A percentile compares a stretch with the other conserved stretches of the same genome.
Conservation (phyloP, 805 yeast genomes). For the Candida sithepensis region DNA sequence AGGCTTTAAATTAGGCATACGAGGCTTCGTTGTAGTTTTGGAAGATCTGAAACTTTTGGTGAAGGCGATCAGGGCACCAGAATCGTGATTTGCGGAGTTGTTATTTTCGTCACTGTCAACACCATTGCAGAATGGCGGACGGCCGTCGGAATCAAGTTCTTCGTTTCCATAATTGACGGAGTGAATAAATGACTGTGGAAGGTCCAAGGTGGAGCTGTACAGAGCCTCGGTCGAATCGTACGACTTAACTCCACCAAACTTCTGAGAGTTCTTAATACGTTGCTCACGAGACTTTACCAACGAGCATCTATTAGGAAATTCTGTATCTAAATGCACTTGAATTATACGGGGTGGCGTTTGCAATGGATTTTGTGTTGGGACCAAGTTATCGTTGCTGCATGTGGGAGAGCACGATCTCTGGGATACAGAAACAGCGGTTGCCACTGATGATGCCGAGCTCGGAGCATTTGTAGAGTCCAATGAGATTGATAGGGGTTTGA, state of each 20-base stretch:
- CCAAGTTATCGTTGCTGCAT: background rate
- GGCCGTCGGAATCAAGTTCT: background rate
- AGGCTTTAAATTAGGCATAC: conserved; percentile 7
- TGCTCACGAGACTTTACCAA: too few relatives aligned
- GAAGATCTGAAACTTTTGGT: conserved; percentile 16
- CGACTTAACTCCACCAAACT: background rate
- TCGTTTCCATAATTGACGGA: background rate
- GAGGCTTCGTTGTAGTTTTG: conserved; percentile 14
- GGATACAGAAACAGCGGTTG: background rate
- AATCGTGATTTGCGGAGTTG: background rate
- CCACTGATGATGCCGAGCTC: background rate
- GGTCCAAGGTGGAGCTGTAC: background rate
- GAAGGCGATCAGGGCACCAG: conserved; percentile 2
- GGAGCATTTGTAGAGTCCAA: background rate
- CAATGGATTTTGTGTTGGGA: background rate
- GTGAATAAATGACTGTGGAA: conserved; percentile 1
- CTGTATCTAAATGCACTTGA: background rate
- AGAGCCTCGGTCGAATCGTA: background rate
- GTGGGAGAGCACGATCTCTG: background rate
- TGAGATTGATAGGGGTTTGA: background rate
- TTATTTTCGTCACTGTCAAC: background rate
- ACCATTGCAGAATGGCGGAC: background rate
- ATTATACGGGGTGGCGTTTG: background rate
- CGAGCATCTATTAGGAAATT: too few relatives aligned
- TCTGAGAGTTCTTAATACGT: too few relatives aligned